Percentiles rank a stretch among this genome's conserved stretches.
Evolutionary conservation across 83 land plant species (phyloP).

Genomic region (Diphasiastrum complanatum): DNA sequence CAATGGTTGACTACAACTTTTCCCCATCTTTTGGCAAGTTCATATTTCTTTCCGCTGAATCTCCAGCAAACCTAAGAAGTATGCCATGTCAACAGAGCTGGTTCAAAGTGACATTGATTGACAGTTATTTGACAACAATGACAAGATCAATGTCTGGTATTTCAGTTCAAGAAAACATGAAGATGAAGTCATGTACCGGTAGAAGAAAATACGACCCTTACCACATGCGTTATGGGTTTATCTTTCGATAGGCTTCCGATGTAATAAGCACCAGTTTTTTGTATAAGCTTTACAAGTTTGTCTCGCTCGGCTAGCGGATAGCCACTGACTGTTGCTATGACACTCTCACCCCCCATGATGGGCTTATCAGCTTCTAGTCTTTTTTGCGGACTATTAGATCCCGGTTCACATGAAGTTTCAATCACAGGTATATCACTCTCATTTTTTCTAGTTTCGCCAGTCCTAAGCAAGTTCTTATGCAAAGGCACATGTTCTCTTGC

Average conservation of each 20-base stretch:
- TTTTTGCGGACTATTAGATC: slow-evolving; percentile 17
- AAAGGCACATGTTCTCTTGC: not conserved
- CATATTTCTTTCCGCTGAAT: slow-evolving; percentile 61
- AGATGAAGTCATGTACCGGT: not conserved
- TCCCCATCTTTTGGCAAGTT: slow-evolving; percentile 48
- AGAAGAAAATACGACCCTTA: slow-evolving; percentile 13
- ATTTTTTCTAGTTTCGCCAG: not conserved
- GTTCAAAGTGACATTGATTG: not conserved
- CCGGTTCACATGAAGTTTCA: not conserved
- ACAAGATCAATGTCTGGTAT: slow-evolving; percentile 1
- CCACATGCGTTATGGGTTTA: slow-evolving; percentile 74
- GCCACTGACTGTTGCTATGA: slow-evolving; percentile 70
- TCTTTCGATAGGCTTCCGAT: slow-evolving; percentile 56
- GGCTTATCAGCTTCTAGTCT: not conserved
- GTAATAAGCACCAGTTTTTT: slow-evolving; percentile 56
- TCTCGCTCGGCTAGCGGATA: slow-evolving; percentile 55
- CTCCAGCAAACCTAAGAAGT: slow-evolving; percentile 62
- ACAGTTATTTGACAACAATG: slow-evolving; percentile 2
- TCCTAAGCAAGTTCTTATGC: not conserved
- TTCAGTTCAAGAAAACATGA: not conserved
- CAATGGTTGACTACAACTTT: slow-evolving; percentile 48
- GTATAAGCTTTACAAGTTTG: slow-evolving; percentile 71
- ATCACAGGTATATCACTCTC: not conserved
- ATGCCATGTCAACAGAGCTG: not conserved
- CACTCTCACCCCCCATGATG: slow-evolving; percentile 56